phyloP scores from a whole-genome alignment of 2,329 filamentous ascomycete species.

The Mycosphaerelloides madeirae region DNA sequence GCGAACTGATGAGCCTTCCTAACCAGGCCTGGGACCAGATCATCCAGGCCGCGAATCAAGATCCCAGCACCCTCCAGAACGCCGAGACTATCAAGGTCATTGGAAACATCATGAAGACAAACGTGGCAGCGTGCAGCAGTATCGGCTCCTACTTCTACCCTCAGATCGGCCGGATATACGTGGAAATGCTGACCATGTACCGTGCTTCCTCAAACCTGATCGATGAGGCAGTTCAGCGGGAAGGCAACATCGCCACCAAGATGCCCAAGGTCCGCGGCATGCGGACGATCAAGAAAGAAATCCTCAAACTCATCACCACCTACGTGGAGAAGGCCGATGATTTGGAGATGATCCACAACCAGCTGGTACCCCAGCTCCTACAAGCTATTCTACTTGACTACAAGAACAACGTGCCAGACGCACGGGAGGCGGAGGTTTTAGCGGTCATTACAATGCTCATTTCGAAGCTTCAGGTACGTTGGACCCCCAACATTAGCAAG shows the following conservation, averaged over 20 bases:
- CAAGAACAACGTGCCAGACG: constrained; percentile 92
- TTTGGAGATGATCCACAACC: constrained; percentile 82
- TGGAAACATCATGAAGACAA: constrained; percentile 99
- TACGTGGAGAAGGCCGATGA: constrained; percentile 99
- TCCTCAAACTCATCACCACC: constrained; percentile 94
- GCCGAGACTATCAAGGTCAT: constrained; percentile 96
- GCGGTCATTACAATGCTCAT: constrained; percentile 98
- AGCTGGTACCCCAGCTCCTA: constrained; percentile 91
- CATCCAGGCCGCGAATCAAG: constrained; percentile 77
- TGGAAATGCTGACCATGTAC: constrained; percentile 99
- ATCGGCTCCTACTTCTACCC: constrained; percentile 97
- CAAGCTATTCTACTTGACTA: constrained; percentile 95
- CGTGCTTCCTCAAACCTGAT: constrained; percentile 94
- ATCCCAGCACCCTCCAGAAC: constrained; percentile 84
- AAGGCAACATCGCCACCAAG: constrained; percentile 91
- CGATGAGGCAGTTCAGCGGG: constrained; percentile 80
- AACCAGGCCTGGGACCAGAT: constrained; percentile 95
- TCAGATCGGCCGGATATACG: constrained; percentile 94
- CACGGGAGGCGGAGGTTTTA: constrained; percentile 90
- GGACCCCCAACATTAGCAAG: constrained; percentile 49
- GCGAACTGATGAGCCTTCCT: constrained; percentile 87
- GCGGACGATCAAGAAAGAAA: constrained; percentile 98
- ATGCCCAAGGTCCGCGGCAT: constrained; percentile 94
- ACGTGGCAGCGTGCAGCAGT: constrained; percentile 95
- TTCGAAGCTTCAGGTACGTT: constrained; percentile 87